Percentiles rank a stretch among this genome's conserved stretches.
Conservation (phyloP, 2,329 filamentous ascomycete genomes). For the Ceratocystis variospora region DNA sequence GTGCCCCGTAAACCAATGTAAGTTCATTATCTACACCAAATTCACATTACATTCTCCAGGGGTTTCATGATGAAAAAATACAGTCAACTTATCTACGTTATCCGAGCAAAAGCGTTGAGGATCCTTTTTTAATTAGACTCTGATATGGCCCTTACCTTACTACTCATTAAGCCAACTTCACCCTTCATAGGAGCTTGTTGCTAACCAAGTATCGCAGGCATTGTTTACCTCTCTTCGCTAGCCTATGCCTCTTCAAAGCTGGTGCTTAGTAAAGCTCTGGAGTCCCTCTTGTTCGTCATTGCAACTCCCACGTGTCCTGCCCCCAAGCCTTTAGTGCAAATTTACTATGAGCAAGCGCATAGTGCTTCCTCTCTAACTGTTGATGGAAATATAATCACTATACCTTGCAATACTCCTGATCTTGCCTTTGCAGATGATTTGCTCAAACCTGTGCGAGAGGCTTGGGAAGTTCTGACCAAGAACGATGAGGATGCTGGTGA, state of each 20-base stretch:
- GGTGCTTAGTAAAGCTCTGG: conserved; percentile 30
- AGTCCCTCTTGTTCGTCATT: conserved; percentile 29
- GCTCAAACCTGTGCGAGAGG: conserved; percentile 50
- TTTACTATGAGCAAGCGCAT: conserved; percentile 42
- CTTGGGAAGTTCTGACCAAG: conserved; percentile 54
- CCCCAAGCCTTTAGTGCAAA: conserved; percentile 33
- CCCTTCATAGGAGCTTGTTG: conserved; percentile 20
- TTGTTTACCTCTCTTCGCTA: conserved; percentile 31
- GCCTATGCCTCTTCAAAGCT: conserved; percentile 26
- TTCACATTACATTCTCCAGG: conserved; percentile 22
- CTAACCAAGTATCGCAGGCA: conserved; percentile 25
- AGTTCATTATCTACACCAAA: conserved; percentile 34
- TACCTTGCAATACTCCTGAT: conserved; percentile 47
- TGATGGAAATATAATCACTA: conserved; percentile 36
- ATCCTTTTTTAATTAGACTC: conserved; percentile 54
- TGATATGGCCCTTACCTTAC: conserved; percentile 43
- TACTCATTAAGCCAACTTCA: conserved; percentile 17
- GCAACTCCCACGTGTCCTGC: conserved; percentile 12
- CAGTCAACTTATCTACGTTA: conserved; percentile 98
- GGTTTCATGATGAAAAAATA: conserved; percentile 68
- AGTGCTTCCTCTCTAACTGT: conserved; percentile 22
- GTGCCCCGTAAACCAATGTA: conserved; percentile 79
- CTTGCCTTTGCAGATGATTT: conserved; percentile 61
- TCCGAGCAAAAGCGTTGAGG: conserved; percentile 81
- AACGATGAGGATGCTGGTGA: conserved; percentile 31